Percentiles rank a stretch among this genome's conserved stretches.
Conservation (phyloP, 305 asterid genomes). For the Fraxinus latifolia region DNA sequence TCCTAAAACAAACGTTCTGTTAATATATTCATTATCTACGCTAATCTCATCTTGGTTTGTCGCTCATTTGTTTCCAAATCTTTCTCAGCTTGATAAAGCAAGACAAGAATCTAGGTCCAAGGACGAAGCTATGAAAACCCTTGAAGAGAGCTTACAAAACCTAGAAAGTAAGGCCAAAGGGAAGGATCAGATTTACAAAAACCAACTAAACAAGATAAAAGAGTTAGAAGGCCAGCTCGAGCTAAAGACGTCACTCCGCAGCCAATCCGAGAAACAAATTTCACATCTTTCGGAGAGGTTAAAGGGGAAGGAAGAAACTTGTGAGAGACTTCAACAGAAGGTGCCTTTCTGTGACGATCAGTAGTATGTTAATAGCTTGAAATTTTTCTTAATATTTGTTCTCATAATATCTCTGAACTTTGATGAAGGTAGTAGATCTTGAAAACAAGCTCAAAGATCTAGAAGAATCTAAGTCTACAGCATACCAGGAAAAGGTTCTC, state of each 20-base stretch:
- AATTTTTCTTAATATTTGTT: neutral
- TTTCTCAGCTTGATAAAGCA: constrained; percentile 61
- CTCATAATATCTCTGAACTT: neutral
- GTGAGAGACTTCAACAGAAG: constrained; percentile 73
- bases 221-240: constrained; percentile 64
- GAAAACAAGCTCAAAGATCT: constrained; percentile 71
- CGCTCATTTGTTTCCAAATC: constrained; percentile 13
- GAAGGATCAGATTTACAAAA: constrained; percentile 59
- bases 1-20: constrained; percentile 12
- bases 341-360: constrained; percentile 28
- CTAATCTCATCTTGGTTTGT: neutral
- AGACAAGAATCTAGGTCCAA: constrained; percentile 57
- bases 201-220: constrained; percentile 57
- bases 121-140: constrained; percentile 63
- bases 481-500: constrained; percentile 66
- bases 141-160: constrained; percentile 60
- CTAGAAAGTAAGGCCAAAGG: constrained; percentile 65
- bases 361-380: neutral
- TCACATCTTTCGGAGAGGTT: constrained; percentile 62
- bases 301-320: constrained; percentile 70
- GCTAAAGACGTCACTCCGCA: constrained; percentile 45
- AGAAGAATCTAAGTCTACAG: constrained; percentile 46
- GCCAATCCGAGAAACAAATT: constrained; percentile 69
- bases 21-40: neutral
- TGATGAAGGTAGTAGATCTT: constrained; percentile 57